Conservation (phyloP, 805 yeast species). For the Wickerhamomyces canadensis region DNA sequence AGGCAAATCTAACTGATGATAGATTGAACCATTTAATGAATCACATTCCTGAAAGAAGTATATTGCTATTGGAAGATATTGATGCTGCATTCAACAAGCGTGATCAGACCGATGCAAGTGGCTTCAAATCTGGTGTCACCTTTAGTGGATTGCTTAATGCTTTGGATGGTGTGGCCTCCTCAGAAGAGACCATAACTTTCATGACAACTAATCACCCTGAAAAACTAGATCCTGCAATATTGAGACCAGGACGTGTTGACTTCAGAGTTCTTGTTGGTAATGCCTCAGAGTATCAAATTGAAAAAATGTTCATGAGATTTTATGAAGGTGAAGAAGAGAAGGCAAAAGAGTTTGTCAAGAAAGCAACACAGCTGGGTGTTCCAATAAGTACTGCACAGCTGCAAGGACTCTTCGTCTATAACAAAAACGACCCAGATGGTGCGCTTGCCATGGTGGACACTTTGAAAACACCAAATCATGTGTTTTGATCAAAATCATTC, state of each 20-base stretch:
- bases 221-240: conserved; percentile 81
- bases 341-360: conserved; percentile 37
- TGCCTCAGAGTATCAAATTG: conserved; percentile 79
- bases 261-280: conserved; percentile 76
- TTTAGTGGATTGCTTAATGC: conserved; percentile 93
- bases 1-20: conserved; percentile 89
- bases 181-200: conserved; percentile 92
- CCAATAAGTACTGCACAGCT: conserved; percentile 87
- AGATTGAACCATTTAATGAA: conserved; percentile 93
- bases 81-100: conserved; percentile 93
- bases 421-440: conserved; percentile 72
- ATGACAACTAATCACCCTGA: conserved; percentile 99
- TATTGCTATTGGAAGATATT: conserved; percentile 82
- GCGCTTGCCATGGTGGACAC: conserved; percentile 62
- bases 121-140: conserved; percentile 84
- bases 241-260: conserved; percentile 95
- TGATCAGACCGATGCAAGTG: conserved; percentile 68
- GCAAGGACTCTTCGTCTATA: conserved; percentile 92
- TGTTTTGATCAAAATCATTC: conserved; percentile 15
- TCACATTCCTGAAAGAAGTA: conserved; percentile 86
- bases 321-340: conserved; percentile 61
- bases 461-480: conserved; percentile 29
- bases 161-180: conserved; percentile 94
- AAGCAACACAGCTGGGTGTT: conserved; percentile 39
- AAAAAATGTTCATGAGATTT: conserved; percentile 81